Percentiles rank a stretch among this genome's conserved stretches.
phyloP scores from a whole-genome alignment of 495 filamentous ascomycete genomes.

The Penicillium canariense region DNA sequence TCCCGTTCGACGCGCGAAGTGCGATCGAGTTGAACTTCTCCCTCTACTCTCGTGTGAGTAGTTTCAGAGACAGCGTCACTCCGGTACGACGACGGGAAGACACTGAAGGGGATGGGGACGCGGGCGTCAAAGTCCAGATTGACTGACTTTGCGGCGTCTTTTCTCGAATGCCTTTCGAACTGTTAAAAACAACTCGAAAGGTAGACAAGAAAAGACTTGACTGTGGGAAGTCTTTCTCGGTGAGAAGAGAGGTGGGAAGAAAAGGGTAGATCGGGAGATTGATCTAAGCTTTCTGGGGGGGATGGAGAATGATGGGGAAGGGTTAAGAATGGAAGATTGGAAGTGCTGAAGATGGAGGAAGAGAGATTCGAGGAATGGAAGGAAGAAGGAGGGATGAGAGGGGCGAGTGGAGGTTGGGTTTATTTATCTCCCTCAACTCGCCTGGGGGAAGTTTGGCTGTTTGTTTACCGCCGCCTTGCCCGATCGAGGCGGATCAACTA shows the following conservation, averaged over 20 bases:
- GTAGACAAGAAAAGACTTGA: slow-evolving; percentile 84
- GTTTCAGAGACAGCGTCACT: slow-evolving; percentile 81
- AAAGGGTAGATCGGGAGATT: slow-evolving; percentile 18
- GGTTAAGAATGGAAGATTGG: slow-evolving; percentile 16
- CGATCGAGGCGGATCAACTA: slow-evolving; percentile 15
- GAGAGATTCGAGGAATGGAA: slow-evolving; percentile 5
- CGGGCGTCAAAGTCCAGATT: slow-evolving; percentile 99
- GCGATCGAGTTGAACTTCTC: slow-evolving; percentile 79
- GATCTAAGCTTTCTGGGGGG: slow-evolving; percentile 26
- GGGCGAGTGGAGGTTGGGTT: slow-evolving; percentile 5
- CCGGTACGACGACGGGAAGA: slow-evolving; percentile 98
- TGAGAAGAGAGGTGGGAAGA: slow-evolving; percentile 10
- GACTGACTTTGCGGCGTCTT: slow-evolving; percentile 78
- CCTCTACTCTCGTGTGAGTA: slow-evolving; percentile 81
- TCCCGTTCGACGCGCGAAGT: slow-evolving; percentile 86
- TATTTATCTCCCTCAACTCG: slow-evolving; percentile 18
- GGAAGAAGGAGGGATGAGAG: background rate
- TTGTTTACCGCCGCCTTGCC: slow-evolving; percentile 24
- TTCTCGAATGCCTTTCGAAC: slow-evolving; percentile 94
- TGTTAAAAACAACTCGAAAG: slow-evolving; percentile 75
- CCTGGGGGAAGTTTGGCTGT: background rate
- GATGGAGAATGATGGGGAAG: slow-evolving; percentile 14
- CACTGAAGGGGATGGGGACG: slow-evolving; percentile 98
- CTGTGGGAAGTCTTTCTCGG: slow-evolving; percentile 46
- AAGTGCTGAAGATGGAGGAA: slow-evolving; percentile 3